Conservation (phyloP, 768 basidiomycete species). For the Leccinum fibrillosum region DNA sequence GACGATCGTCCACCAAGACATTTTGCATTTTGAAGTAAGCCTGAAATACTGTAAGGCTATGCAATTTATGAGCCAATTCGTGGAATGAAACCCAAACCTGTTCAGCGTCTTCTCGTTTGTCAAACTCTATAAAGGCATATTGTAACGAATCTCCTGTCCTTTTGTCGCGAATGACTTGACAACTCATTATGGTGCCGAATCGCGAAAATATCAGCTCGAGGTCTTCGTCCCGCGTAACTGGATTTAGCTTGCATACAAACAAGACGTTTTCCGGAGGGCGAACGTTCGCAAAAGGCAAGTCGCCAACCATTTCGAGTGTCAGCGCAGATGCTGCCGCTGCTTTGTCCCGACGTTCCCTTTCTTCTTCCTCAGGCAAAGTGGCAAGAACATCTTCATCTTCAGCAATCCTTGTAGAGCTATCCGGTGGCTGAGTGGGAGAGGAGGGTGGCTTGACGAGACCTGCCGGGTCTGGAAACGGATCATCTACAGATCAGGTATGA, state of each 20-base stretch:
- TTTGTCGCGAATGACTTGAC: constrained; percentile 96
- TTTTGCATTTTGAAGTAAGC: constrained; percentile 99
- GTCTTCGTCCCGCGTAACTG: constrained; percentile 94
- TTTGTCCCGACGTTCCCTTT: constrained; percentile 74
- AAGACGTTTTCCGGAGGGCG: constrained; percentile 97
- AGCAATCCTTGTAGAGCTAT: constrained; percentile 84
- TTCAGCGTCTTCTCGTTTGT: constrained; percentile 89
- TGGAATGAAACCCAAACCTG: constrained; percentile 53
- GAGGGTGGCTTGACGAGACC: constrained; percentile 69
- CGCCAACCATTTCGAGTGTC: constrained; percentile 99
- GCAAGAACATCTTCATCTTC: constrained; percentile 92
- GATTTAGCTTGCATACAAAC: constrained; percentile 98
- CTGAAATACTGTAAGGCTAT: constrained; percentile 35
- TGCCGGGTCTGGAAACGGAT: constrained; percentile 89
- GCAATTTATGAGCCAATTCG: background rate
- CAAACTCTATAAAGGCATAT: constrained; percentile 99
- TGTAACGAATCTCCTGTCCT: constrained; percentile 94
- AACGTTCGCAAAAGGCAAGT: constrained; percentile 96
- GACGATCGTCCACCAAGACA: constrained; percentile 92
- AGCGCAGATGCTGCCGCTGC: constrained; percentile 91
- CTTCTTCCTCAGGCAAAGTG: constrained; percentile 83
- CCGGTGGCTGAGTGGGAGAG: constrained; percentile 78
- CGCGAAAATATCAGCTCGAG: constrained; percentile 95
- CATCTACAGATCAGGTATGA: constrained; percentile 52
- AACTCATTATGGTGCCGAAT: constrained; percentile 94